Evolutionary conservation across 2,329 filamentous ascomycete species (phyloP), one percentile per base, ranked within the genome.

Genomic region (Penicillium sp.): DNA sequence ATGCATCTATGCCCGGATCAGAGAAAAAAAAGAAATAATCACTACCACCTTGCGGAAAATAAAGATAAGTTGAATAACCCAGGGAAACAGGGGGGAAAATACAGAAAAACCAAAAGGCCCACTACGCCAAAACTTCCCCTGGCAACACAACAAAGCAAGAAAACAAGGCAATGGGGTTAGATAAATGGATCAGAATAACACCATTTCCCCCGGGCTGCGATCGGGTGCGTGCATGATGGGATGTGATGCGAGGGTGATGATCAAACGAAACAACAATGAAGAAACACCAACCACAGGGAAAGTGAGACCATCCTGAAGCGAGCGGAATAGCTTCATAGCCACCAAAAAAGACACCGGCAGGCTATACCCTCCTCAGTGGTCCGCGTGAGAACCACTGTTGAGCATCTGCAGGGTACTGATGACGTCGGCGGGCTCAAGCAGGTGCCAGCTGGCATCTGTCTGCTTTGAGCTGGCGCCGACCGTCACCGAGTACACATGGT

Each of bases 401-500:
- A 86, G 76, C 63, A 83, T 71, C 27, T 80, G 79, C 39, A 86
- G 76, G 22, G 80, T 79, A 36, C 90, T 88, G 66, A 98, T 89
- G 56, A 98, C 92, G 74, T 98, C 93, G 58, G 87, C 82, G 0
- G 95, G 92, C 74, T 97, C 93, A 9, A 96, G 83, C 11, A 98
- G 79, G 75, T 97, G 93, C 88, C 91, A 97, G 66, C 87, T 88
- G 16, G 95, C 95, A 56, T 96, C 82, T 2, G 95, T 98, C 70
- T 92, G 89, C 81, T 97, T 97, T 56, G 89, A 93, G 76, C 90
- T 95, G 5, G 92, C 89, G 2, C 95, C 95, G 2, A 98, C 91
- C 0, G 92, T 96, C 44, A 96, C 91, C 2, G 92, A 91, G 77
- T 96, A 98, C 62, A 96, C 86, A 70, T 92, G 86, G 37, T 91